Conservation (phyloP, 106 monocot genomes). For the Chionographis japonica region DNA sequence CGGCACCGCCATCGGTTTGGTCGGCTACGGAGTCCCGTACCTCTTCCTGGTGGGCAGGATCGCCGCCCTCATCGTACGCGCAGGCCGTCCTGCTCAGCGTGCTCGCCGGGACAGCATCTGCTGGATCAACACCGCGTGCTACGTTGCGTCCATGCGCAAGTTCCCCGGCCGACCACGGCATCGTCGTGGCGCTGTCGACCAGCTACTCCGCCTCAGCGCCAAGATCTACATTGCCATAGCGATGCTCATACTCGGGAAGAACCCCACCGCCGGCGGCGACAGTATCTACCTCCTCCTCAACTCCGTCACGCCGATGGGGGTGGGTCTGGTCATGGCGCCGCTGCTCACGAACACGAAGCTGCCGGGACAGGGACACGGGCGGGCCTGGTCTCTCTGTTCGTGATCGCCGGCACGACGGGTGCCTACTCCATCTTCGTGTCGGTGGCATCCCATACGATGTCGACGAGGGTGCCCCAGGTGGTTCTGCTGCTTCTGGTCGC, state of each 20-base stretch:
- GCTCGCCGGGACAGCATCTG: constrained; percentile 15
- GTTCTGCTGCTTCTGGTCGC: neutral
- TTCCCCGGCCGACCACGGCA: constrained; percentile 6
- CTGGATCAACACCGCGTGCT: constrained; percentile 32
- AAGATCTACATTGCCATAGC: neutral
- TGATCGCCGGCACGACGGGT: constrained; percentile 1
- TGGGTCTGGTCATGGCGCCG: neutral
- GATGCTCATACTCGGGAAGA: neutral
- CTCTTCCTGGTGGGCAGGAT: constrained; percentile 1
- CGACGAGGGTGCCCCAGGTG: neutral
- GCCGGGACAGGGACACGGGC: neutral
- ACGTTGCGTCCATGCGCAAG: constrained; percentile 1
- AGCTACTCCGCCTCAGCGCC: constrained; percentile 15
- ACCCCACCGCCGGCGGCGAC: no score
- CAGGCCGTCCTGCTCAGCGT: neutral
- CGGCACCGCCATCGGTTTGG: constrained; percentile 5
- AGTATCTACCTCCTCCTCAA: constrained; percentile 19
- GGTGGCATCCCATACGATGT: neutral
- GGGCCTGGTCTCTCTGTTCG: neutral
- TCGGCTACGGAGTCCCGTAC: constrained; percentile 20
- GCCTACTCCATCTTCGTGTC: neutral
- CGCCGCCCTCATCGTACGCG: neutral
- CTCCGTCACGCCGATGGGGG: constrained; percentile 7
- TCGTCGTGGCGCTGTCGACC: constrained; percentile 6
- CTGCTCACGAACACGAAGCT: neutral